Base-by-base conservation (phyloP, 306 rosid species). In the Lathyrus aphaca region DNA sequence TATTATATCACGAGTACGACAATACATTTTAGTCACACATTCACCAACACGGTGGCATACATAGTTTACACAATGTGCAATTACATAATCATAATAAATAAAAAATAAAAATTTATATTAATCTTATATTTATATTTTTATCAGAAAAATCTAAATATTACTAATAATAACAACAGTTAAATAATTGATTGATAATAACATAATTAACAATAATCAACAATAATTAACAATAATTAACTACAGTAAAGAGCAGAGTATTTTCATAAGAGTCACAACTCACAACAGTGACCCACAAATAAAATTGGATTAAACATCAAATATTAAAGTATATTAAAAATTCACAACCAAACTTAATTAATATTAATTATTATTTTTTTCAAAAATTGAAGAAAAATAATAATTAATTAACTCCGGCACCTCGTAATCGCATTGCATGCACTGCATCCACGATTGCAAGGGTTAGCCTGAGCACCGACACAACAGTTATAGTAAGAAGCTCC, bases 401-500 rank as follows among this genome's bases (percentile, higher is more conserved):
- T 87, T 40, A 67, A 2, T 87, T 62, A 95, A 76, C 97, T 72
- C 81, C 99, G 71, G 97, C 99, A 95, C 89, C 97, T 91, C 13
- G 97, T 73, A 45, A 95, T 87, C 43, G 95, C 88, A n/a, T n/a
- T n/a, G n/a, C n/a, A n/a, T n/a, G n/a, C n/a, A 18, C 90, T 86
- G 91, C 99, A 95, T 19, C 96, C 91, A 71, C 99, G 97, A 68
- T 1, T 62, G 74, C 91, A 95, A 60, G 99, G 99, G 65, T 95
- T 95, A 9, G 97, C 76, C 82, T 87, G 93, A 72, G 93, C 90
- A 0, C 99, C 97, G n/a, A 96, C 77, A 43, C 71, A 19, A 84
- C 99, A 95, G 66, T 95, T 95, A 82, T 95, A 92, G 79, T 92
- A 92, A 19, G 98, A 92, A 0, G 96, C 84, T 0, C 98, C 98